Conservation (phyloP, 169 alveolate species). For the Cryptosporidium baileyi region DNA sequence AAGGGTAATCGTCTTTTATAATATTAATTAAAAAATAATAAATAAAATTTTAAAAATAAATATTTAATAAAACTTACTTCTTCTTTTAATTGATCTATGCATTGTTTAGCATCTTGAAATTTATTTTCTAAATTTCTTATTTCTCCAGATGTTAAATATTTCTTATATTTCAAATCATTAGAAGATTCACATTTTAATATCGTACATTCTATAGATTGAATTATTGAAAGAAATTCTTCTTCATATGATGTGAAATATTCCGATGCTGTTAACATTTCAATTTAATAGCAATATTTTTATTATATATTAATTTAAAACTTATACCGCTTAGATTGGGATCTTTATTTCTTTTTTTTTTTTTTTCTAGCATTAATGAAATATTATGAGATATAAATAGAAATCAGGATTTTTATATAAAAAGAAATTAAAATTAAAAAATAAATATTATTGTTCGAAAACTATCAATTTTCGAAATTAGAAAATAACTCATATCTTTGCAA, state of each 20-base stretch:
- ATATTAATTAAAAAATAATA: background rate
- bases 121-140: constrained; percentile 2
- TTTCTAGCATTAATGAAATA: no score
- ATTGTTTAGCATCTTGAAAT: constrained; percentile 16
- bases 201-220: constrained; percentile 19
- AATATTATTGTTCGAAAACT: no score
- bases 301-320: background rate
- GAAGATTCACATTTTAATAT: background rate
- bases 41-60: background rate
- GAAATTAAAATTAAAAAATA: no score
- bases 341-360: background rate
- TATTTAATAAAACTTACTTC: constrained; percentile 18
- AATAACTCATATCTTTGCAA: no score
- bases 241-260: constrained; percentile 53
- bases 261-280: constrained; percentile 34
- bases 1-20: background rate
- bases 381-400: no score
- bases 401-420: no score
- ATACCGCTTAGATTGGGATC: background rate
- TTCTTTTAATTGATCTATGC: constrained; percentile 17
- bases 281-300: background rate
- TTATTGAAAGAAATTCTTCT: constrained; percentile 42
- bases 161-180: background rate
- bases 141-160: background rate
- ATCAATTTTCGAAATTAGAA: no score